Base-by-base conservation (phyloP, 2,329 filamentous ascomycete species). In the Zymoseptoria brevis region DNA sequence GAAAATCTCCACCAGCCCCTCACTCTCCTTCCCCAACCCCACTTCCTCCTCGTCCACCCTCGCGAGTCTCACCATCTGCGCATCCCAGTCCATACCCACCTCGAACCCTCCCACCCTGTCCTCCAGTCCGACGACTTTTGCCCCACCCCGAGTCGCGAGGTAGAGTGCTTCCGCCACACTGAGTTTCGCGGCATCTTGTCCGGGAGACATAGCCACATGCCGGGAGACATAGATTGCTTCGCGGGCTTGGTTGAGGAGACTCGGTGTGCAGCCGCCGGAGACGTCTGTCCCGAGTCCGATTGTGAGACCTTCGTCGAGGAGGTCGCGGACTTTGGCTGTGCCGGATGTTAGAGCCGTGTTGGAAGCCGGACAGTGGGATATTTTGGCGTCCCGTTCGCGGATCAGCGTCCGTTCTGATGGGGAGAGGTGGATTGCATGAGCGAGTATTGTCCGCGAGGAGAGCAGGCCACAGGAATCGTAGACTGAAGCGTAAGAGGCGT, bases 201-300 rank as follows among this genome's bases (percentile, higher is more conserved):
- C 68, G 4, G 62, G 61, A 16, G 57, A 56, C 79, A 89, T 83
- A 22, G 87, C 82, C 53, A 88, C 76, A 78, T 88, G 85, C 29
- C 92, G 79, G 64, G 86, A 90, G 0, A 93, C 89, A 62, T 96
- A 81, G 55, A 85, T 82, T 0, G 93, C 90, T 69, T 94, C 89
- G 13, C 92, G 77, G 50, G 87, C 89, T n/a, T 90, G 86, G 65
- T 94, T 89, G 0, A 97, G 81, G 8, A 97, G 83, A 61, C 85
- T 89, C 0, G 89, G 81, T 57, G 85, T 89, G 72, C 93, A 96
- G 0, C 94, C 94, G 2, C 93, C 94, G 67, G 85, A 89, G 59
- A 97, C 85, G 73, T 99, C 94, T 0, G 93, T 97, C 0, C 94
- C 94, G 0, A 99, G 76, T 0, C 94, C 93, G 5, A 96, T 85